These are phyloP conservation scores for Umbelopsis sp. DNA, from an alignment of 192 early-diverging fungal species.

Conservation along the genomic window DNA sequence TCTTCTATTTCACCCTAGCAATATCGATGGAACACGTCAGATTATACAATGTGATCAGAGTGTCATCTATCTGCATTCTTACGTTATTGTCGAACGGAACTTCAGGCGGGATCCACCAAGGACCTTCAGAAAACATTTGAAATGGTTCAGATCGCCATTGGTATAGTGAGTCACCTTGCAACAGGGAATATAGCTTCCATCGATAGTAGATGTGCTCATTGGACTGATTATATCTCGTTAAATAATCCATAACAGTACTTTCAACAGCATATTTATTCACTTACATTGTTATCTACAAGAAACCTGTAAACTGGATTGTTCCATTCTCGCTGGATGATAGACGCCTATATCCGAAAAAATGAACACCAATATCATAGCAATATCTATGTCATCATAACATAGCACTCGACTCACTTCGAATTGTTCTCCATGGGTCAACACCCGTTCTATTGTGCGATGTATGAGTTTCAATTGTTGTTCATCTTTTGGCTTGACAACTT, in stretches of 20 bases:
- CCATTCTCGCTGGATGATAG: conserved; percentile 63
- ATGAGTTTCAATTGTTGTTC: conserved; percentile 59
- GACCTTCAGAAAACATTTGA: conserved; percentile 82
- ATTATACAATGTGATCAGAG: not conserved
- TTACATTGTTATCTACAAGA: conserved; percentile 69
- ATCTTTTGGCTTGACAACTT: conserved; percentile 63
- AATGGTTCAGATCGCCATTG: conserved; percentile 82
- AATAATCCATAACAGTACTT: not conserved
- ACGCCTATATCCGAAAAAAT: conserved; percentile 32
- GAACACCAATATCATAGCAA: not conserved
- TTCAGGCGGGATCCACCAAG: conserved; percentile 85
- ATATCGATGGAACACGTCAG: not conserved
- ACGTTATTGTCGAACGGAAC: conserved; percentile 70
- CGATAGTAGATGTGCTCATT: conserved; percentile 87
- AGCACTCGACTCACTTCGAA: conserved; percentile 67
- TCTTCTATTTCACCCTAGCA: conserved; percentile 26
- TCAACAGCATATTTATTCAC: conserved; percentile 4
- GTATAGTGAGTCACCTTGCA: conserved; percentile 77
- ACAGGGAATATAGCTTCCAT: conserved; percentile 88
- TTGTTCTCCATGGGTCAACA: conserved; percentile 67
- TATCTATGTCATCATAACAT: not conserved
- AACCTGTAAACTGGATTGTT: conserved; percentile 73
- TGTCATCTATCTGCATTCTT: not conserved
- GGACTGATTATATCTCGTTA: conserved; percentile 38
- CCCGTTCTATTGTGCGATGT: conserved; percentile 84